Evolutionary conservation across 139 green algal species (phyloP).

Genomic region (Tetraselmis striata): DNA sequence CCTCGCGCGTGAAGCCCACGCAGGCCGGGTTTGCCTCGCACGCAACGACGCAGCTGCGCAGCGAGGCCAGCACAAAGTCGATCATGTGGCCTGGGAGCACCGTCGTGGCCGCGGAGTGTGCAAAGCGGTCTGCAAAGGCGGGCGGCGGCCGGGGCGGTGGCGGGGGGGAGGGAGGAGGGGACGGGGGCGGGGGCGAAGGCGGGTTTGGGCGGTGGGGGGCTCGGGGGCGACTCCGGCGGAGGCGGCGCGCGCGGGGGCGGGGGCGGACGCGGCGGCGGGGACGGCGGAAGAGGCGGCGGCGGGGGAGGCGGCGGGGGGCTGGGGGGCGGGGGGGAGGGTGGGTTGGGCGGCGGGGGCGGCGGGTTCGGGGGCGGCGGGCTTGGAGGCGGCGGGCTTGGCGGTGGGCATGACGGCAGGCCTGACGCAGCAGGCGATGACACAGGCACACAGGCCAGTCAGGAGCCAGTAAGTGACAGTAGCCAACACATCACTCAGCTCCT

Average conservation of each 20-base stretch:
- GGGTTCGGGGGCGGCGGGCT: background rate
- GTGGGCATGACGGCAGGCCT: background rate
- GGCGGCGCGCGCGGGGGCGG: too few species aligned
- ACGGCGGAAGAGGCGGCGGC: background rate
- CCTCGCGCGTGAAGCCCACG: background rate
- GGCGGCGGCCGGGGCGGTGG: too few species aligned
- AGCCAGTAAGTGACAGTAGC: too few species aligned
- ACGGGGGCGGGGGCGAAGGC: background rate
- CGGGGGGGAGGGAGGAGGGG: background rate
- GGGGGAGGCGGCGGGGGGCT: background rate
- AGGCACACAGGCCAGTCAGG: too few species aligned
- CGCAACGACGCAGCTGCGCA: background rate
- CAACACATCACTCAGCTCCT: too few species aligned
- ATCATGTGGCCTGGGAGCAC: background rate
- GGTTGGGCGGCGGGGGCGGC: too few species aligned
- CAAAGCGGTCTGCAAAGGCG: background rate
- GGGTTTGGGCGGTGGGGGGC: background rate
- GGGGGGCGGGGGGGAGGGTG: background rate
- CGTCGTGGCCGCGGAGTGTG: background rate
- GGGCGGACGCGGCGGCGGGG: background rate
- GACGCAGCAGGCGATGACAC: too few species aligned
- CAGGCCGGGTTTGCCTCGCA: background rate
- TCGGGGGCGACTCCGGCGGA: too few species aligned
- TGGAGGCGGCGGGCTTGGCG: too few species aligned
- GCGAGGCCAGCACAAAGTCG: background rate